phyloP scores from a whole-genome alignment of 257 asterid species.

The Forsythia suspensa region DNA sequence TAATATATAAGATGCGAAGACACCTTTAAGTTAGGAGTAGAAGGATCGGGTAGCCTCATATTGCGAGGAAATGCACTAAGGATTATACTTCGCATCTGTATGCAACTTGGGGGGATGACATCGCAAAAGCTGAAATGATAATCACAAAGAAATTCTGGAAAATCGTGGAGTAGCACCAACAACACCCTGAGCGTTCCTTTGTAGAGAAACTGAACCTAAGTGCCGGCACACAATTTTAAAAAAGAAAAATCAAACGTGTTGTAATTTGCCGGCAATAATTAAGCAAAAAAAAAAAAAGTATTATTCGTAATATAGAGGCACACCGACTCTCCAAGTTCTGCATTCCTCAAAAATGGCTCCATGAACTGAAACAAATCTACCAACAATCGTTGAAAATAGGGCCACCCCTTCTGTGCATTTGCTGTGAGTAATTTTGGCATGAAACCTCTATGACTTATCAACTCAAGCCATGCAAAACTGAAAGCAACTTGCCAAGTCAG shows the following conservation, averaged over 20 bases:
- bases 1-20: neutral
- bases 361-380: conserved; percentile 90
- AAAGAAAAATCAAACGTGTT: neutral
- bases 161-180: conserved; percentile 96
- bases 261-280: neutral
- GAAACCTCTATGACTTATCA: conserved; percentile 94
- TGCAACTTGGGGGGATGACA: conserved; percentile 97
- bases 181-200: conserved; percentile 93
- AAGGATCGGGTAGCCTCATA: conserved; percentile 97
- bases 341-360: conserved; percentile 97
- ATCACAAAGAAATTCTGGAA: conserved; percentile 97
- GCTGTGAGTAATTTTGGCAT: conserved; percentile 93
- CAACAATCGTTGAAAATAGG: conserved; percentile 78
- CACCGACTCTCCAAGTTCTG: conserved; percentile 91
- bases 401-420: conserved; percentile 96
- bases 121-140: conserved; percentile 99
- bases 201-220: conserved; percentile 78
- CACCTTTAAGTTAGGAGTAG: conserved; percentile 95
- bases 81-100: conserved; percentile 92
- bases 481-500: conserved; percentile 39
- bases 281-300: neutral
- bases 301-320: conserved; percentile 21
- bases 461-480: conserved; percentile 99
- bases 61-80: conserved; percentile 99
- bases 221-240: conserved; percentile 15